Evolutionary conservation across 208 protist species (phyloP), one percentile per base, ranked within the genome.

Genomic region (Acanthamoeba sp.): DNA sequence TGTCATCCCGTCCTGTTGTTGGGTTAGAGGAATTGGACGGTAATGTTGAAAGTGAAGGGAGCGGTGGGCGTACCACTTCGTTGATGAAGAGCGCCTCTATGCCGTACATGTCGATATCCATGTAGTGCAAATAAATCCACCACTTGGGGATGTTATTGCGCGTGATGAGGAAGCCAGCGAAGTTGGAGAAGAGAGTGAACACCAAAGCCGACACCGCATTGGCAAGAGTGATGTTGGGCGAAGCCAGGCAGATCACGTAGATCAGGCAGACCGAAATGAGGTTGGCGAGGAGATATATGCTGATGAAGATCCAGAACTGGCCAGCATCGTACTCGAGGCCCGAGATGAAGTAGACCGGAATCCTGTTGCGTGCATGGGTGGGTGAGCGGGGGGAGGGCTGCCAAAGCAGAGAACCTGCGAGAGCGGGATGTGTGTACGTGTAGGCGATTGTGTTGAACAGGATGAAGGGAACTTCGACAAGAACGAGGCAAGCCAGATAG

Each of bases 91-190:
- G 50, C 9, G 48, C n/a, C 80, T 88, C 80, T 24, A 93, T 80
- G n/a, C 50, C 24, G 66, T 80, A 93, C 88, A 78, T 93, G 88
- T 93, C 45, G 42, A 91, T 50, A 29, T 80, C 88, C 1, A 93
- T 12, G 88, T 93, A 93, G 50, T 93, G 88, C 24, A 29, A 4
- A 57, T 62, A 80, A 34, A 52, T 80, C 57, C 87, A 92, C 36
- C 40, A 92, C 6, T 6, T 16, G 12, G 45, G 45, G 29, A 88
- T 88, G 45, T 88, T 62, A 32, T 55, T 34, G 9, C 80, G 80
- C 12, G 80, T 62, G 80, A 88, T 88, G 80, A 88, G 45, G 80
- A 88, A 88, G 80, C 80, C 80, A 14, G 80, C 80, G 24, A 88
- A 34, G 16, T 32, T 40, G 45, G 48, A 36, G 48, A 62, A 42